A percentile compares a stretch with the other conserved stretches of the same genome.
Conservation (phyloP, 169 alveolate genomes). For the Theileria parva region DNA sequence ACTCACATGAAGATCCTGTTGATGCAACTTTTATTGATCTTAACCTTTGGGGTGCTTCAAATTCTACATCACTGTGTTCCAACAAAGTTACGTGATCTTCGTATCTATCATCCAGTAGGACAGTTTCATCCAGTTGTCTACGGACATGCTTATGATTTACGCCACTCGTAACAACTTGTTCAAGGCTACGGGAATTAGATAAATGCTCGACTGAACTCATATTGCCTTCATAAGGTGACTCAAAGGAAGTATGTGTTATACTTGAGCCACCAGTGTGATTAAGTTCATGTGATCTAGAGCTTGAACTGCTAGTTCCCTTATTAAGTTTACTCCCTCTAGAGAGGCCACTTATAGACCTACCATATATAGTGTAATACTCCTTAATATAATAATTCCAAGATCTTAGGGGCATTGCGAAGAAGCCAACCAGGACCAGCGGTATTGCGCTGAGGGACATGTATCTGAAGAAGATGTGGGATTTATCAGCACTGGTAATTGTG, state of each 20-base stretch:
- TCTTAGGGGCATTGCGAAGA: not conserved
- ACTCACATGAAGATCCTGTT: not conserved
- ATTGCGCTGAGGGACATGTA: not conserved
- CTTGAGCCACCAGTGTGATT: not conserved
- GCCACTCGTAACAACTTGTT: not conserved
- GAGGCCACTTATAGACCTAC: not conserved
- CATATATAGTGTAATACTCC: not conserved
- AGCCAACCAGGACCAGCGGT: not conserved
- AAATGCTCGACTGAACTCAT: not conserved
- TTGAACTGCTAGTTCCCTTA: not conserved
- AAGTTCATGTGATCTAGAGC: not conserved
- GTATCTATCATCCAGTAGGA: not conserved
- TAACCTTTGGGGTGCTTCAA: not conserved
- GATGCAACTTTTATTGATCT: not conserved
- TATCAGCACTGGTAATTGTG: not conserved
- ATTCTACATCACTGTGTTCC: not conserved
- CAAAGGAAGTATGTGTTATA: not conserved
- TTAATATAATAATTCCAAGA: not conserved
- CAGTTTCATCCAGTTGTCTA: not conserved
- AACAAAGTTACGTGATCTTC: not conserved
- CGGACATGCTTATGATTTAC: not conserved
- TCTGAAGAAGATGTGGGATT: not conserved
- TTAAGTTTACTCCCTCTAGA: not conserved
- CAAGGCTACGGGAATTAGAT: not conserved
- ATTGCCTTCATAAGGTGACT: not conserved